Percentiles rank a stretch among this genome's conserved stretches.
Conservation (phyloP, 2,329 filamentous ascomycete species). For the Hypoxylon sp. region DNA sequence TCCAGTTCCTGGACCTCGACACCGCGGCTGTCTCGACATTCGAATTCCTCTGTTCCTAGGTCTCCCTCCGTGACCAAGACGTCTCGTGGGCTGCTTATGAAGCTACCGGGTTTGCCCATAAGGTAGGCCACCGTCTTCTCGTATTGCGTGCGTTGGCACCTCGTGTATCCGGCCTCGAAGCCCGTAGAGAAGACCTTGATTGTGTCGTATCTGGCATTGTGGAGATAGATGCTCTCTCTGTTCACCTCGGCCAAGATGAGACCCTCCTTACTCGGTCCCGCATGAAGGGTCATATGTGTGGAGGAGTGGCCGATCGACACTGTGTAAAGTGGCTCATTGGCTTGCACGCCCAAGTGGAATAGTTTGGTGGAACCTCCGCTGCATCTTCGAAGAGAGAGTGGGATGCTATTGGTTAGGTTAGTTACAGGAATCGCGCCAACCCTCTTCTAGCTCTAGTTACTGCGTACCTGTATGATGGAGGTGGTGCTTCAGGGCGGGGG, state of each 20-base stretch:
- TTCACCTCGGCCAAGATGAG: neutral
- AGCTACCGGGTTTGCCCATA: neutral
- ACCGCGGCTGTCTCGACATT: constrained; percentile 41
- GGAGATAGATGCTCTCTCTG: neutral
- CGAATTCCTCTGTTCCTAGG: constrained; percentile 35
- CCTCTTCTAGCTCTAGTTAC: neutral
- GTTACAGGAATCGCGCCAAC: neutral
- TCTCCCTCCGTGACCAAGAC: constrained; percentile 5
- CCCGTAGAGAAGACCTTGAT: neutral
- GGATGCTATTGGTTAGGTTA: neutral
- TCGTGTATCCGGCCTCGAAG: neutral
- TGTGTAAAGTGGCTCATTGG: neutral
- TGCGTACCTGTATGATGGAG: neutral
- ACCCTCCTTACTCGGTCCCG: neutral
- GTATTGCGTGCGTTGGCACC: neutral
- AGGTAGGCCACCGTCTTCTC: neutral
- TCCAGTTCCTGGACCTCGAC: constrained; percentile 36
- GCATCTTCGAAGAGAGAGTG: neutral
- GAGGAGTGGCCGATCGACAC: constrained; percentile 19
- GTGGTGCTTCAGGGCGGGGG: neutral
- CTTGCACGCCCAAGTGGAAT: neutral
- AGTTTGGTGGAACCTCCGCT: neutral
- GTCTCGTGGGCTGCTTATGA: neutral
- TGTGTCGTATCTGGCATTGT: neutral
- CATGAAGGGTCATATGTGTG: neutral